phyloP scores from a whole-genome alignment of 768 basidiomycete species.

The Suillus spraguei region DNA sequence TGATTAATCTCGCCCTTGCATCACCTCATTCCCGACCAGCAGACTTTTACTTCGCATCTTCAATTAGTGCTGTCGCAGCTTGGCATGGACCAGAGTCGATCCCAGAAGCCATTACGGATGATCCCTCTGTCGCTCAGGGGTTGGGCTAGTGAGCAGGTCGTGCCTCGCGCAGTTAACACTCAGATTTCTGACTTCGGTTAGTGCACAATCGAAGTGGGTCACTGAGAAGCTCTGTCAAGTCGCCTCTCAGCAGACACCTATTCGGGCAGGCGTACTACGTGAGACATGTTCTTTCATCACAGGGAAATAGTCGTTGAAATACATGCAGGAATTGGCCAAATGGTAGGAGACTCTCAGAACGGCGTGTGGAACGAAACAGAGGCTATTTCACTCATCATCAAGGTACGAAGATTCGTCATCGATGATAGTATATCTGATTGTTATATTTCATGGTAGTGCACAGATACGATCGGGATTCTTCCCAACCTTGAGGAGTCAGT shows the following conservation, averaged over 20 bases:
- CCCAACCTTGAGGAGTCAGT: constrained; percentile 34
- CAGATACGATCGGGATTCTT: constrained; percentile 40
- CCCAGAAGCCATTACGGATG: constrained; percentile 26
- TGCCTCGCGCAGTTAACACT: not conserved
- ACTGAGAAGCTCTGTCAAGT: constrained; percentile 52
- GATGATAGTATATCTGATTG: not conserved
- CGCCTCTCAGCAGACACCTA: constrained; percentile 34
- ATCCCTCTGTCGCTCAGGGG: constrained; percentile 33
- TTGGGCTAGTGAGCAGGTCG: constrained; percentile 33
- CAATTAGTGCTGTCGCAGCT: constrained; percentile 37
- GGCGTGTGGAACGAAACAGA: constrained; percentile 60
- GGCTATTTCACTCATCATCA: constrained; percentile 33
- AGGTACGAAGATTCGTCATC: constrained; percentile 18
- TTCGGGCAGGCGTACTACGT: constrained; percentile 25
- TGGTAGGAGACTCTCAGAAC: constrained; percentile 51
- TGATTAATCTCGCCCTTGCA: constrained; percentile 49
- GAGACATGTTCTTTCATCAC: constrained; percentile 7
- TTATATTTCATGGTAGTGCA: constrained; percentile 38
- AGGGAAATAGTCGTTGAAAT: constrained; percentile 27
- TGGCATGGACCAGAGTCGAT: constrained; percentile 24
- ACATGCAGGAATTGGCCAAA: constrained; percentile 54
- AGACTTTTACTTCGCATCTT: constrained; percentile 55
- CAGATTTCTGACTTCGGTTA: not conserved
- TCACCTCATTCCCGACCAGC: constrained; percentile 37
- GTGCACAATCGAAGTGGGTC: constrained; percentile 50